These are phyloP conservation scores for Malus orientalis DNA, from an alignment of 306 rosid genomes.

Conservation along the genomic window DNA sequence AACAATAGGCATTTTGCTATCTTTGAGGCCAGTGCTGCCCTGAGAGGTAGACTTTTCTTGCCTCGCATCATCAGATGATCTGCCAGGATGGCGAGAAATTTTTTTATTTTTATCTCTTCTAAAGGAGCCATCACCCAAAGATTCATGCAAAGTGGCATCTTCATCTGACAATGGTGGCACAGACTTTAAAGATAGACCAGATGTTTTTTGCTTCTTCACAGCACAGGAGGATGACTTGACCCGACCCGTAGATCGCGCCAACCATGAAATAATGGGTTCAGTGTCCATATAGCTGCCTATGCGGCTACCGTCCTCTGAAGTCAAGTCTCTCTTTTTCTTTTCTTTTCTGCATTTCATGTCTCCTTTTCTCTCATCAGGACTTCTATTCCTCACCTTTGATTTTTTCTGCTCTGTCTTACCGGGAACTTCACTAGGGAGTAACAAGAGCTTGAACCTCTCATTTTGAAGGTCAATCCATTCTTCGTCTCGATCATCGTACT, in stretches of 20 bases:
- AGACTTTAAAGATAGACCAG: slow-evolving; percentile 29
- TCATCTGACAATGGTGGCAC: slow-evolving; percentile 39
- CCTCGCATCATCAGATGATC: slow-evolving; percentile 30
- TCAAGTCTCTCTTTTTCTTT: slow-evolving; percentile 28
- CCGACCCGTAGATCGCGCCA: slow-evolving; percentile 60
- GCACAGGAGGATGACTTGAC: slow-evolving; percentile 47
- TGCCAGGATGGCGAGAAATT: slow-evolving; percentile 31
- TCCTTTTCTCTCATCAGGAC: slow-evolving; percentile 37
- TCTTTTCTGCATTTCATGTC: slow-evolving; percentile 39
- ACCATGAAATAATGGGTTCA: slow-evolving; percentile 92
- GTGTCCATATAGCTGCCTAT: slow-evolving; percentile 66
- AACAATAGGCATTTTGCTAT: slow-evolving; percentile 62
- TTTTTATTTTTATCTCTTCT: slow-evolving; percentile 28
- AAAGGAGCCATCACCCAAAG: slow-evolving; percentile 19
- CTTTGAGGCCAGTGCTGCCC: slow-evolving; percentile 27
- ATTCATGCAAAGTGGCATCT: slow-evolving; percentile 21
- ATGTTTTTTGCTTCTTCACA: slow-evolving; percentile 61
- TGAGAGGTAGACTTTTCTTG: slow-evolving; percentile 35
- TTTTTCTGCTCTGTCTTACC: slow-evolving; percentile 39
- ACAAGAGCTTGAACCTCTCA: slow-evolving; percentile 90
- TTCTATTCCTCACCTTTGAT: slow-evolving; percentile 20
- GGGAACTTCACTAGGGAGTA: slow-evolving; percentile 85
- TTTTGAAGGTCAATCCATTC: slow-evolving; percentile 87
- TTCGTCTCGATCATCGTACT: slow-evolving; percentile 90
- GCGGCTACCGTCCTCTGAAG: slow-evolving; percentile 42